phyloP scores from a whole-genome alignment of 495 filamentous ascomycete genomes.

The Daldinia bambusicola region DNA sequence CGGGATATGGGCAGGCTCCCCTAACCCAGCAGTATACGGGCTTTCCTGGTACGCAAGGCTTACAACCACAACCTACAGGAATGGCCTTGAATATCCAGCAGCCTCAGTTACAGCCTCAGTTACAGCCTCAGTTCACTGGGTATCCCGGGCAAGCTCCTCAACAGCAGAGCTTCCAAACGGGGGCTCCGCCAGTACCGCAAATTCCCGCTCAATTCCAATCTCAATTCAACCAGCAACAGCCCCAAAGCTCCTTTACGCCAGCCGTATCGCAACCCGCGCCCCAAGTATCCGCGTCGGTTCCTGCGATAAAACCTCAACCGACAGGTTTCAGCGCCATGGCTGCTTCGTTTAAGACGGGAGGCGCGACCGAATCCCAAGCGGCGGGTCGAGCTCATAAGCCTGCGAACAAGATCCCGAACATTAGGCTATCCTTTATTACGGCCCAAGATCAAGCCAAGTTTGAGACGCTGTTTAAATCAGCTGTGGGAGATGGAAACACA shows the following conservation, averaged over 20 bases:
- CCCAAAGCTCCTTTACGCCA: constrained; percentile 54
- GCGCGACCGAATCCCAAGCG: constrained; percentile 63
- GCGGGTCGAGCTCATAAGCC: constrained; percentile 58
- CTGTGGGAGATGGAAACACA: constrained; percentile 82
- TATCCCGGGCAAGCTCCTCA: constrained; percentile 58
- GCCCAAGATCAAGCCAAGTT: constrained; percentile 97
- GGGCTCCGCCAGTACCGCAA: constrained; percentile 64
- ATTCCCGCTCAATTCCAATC: constrained; percentile 65
- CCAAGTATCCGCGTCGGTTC: constrained; percentile 52
- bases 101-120: constrained; percentile 65
- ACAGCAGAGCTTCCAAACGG: constrained; percentile 60
- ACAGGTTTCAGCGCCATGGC: constrained; percentile 85
- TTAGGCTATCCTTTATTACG: constrained; percentile 94
- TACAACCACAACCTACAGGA: constrained; percentile 59
- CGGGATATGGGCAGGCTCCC: constrained; percentile 66
- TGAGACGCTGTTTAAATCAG: constrained; percentile 97
- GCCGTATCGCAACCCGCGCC: constrained; percentile 41
- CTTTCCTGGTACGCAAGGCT: constrained; percentile 60
- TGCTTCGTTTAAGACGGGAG: constrained; percentile 78
- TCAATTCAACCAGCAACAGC: constrained; percentile 59
- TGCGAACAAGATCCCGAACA: constrained; percentile 85
- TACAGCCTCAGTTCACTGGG: constrained; percentile 66
- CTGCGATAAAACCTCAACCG: constrained; percentile 70
- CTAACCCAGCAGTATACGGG: constrained; percentile 72
- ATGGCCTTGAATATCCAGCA: constrained; percentile 55